These are phyloP conservation scores for Eimeria nieschulzi DNA, from an alignment of 169 alveolate species.

Conservation along the genomic window DNA sequence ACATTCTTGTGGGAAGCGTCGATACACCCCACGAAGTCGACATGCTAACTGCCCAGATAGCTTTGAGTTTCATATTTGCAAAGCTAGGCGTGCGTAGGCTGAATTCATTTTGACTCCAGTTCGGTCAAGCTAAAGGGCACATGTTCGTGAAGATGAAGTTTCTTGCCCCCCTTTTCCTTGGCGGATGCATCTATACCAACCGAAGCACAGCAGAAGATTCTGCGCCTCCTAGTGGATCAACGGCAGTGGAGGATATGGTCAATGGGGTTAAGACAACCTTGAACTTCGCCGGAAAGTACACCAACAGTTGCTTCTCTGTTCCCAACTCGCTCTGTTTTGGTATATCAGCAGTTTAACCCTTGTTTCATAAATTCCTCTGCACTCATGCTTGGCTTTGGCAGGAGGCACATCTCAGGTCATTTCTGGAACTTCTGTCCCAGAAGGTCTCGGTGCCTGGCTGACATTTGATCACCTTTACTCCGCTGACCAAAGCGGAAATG, in stretches of 20 bases:
- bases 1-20: conserved; percentile 5
- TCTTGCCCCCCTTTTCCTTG: conserved; percentile 61
- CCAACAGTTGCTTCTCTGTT: conserved; percentile 60
- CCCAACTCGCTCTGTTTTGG: conserved; percentile 71
- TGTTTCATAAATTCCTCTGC: too few relatives aligned
- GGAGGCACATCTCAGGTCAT: conserved; percentile 66
- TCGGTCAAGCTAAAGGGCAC: conserved; percentile 23
- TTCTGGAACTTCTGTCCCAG: conserved; percentile 56
- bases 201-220: conserved; percentile 28
- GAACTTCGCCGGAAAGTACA: conserved; percentile 68
- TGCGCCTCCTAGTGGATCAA: neutral
- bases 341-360: neutral
- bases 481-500: conserved; percentile 75
- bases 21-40: conserved; percentile 32
- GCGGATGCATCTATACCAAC: conserved; percentile 51
- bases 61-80: conserved; percentile 44
- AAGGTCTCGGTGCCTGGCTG: conserved; percentile 73
- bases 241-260: conserved; percentile 32
- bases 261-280: conserved; percentile 63
- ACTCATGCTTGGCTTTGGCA: neutral
- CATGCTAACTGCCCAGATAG: neutral
- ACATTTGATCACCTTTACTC: conserved; percentile 73
- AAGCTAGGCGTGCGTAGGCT: conserved; percentile 49
- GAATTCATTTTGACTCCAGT: conserved; percentile 47
- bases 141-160: conserved; percentile 48